These are phyloP conservation scores for Cylindrodendrum hubeiense DNA, from an alignment of 2,329 filamentous ascomycete genomes.

Conservation along the genomic window DNA sequence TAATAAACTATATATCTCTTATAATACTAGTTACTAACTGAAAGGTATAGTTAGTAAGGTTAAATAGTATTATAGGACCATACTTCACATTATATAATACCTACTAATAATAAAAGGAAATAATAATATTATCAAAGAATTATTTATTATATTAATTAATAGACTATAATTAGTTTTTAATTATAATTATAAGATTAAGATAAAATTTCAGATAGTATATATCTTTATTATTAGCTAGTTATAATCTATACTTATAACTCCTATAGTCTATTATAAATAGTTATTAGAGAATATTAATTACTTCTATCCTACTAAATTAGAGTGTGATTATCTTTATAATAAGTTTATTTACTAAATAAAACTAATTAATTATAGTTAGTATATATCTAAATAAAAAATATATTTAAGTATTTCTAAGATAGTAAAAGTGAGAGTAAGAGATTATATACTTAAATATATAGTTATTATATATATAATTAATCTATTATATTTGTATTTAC, in stretches of 20 bases:
- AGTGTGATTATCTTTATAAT: too few species aligned
- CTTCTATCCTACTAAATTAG: too few species aligned
- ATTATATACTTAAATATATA: too few species aligned
- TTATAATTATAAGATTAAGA: not conserved
- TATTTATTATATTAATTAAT: not conserved
- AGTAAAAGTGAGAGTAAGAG: too few species aligned
- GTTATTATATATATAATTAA: not conserved
- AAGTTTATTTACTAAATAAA: too few species aligned
- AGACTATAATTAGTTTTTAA: not conserved
- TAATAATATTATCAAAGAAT: not conserved
- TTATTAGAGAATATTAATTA: not conserved
- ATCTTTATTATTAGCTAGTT: not conserved
- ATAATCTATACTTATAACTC: not conserved
- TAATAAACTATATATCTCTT: not conserved
- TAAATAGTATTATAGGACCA: not conserved
- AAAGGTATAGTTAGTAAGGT: not conserved
- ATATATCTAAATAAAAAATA: too few species aligned
- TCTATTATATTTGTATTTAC: too few species aligned
- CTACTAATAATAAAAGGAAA: not conserved
- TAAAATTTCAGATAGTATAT: not conserved
- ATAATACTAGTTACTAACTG: not conserved
- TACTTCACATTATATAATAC: not conserved
- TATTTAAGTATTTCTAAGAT: too few species aligned
- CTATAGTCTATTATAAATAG: not conserved
- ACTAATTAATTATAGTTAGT: too few species aligned